Conservation (phyloP, 805 yeast species). For the Metschnikowia corniflorae region DNA sequence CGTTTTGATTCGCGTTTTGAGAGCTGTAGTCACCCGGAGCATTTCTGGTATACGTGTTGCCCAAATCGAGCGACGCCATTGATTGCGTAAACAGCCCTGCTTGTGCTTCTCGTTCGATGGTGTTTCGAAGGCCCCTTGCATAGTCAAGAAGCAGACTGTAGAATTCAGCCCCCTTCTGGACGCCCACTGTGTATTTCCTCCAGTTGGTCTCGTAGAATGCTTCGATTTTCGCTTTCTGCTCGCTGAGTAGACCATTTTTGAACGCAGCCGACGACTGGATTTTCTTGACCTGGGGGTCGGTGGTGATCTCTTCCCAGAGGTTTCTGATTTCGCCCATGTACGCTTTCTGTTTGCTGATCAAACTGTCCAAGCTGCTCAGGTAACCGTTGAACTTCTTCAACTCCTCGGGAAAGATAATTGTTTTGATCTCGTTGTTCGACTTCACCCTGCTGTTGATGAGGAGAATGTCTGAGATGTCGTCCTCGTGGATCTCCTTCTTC, state of each 20-base stretch:
- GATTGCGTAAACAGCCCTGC: conserved; percentile 6
- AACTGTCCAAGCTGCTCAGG: conserved; percentile 60
- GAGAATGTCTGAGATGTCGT: conserved; percentile 77
- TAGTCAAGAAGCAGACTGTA: conserved; percentile 50
- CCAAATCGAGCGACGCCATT: conserved; percentile 11
- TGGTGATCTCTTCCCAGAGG: conserved; percentile 28
- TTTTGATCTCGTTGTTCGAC: conserved; percentile 53
- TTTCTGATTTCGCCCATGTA: conserved; percentile 34
- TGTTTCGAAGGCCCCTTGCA: conserved; percentile 26
- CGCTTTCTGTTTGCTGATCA: conserved; percentile 61
- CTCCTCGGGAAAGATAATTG: conserved; percentile 61
- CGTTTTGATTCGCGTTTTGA: background rate
- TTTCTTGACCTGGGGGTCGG: conserved; percentile 33
- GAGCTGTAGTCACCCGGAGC: conserved; percentile 7
- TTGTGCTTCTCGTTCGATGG: conserved; percentile 19
- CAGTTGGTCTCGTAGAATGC: conserved; percentile 52
- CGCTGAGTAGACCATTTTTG: conserved; percentile 31
- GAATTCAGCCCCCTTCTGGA: conserved; percentile 58
- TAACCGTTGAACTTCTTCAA: conserved; percentile 71
- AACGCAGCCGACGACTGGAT: conserved; percentile 42
- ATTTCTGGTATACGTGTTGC: background rate
- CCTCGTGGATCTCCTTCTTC: conserved; percentile 67
- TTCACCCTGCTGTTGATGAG: conserved; percentile 59
- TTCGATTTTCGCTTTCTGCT: conserved; percentile 36
- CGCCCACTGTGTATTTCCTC: conserved; percentile 55